phyloP scores from a whole-genome alignment of 2,329 filamentous ascomycete genomes.

The Epichloe brachyelytri region DNA sequence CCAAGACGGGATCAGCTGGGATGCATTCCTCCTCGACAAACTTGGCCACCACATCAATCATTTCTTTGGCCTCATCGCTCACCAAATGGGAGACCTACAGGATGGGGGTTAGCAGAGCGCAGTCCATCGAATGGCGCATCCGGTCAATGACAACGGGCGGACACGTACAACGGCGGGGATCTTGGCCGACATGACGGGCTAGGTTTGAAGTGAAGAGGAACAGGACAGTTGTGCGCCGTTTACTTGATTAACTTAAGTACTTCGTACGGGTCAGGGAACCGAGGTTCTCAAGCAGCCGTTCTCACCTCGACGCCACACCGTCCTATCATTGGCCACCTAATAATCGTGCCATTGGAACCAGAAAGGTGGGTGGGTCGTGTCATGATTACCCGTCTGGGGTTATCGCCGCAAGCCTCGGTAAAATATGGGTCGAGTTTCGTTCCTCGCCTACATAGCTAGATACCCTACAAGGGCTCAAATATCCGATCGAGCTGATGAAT shows the following conservation, averaged over 20 bases:
- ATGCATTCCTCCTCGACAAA: slow-evolving; percentile 96
- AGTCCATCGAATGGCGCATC: background rate
- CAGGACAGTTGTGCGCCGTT: no score
- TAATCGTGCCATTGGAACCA: no score
- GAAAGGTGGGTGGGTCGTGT: no score
- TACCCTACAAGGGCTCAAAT: no score
- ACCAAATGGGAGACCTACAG: slow-evolving; percentile 43
- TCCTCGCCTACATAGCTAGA: no score
- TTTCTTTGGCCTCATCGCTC: slow-evolving; percentile 73
- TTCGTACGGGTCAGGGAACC: background rate
- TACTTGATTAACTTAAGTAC: background rate
- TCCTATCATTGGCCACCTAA: background rate
- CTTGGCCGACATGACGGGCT: slow-evolving; percentile 17
- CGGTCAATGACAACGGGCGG: background rate
- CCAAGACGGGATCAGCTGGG: slow-evolving; percentile 67
- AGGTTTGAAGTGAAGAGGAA: background rate
- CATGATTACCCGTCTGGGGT: no score
- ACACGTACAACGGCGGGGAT: slow-evolving; percentile 21
- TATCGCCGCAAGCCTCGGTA: background rate
- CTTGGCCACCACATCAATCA: slow-evolving; percentile 77
- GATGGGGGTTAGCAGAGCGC: no score
- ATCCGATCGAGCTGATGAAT: no score
- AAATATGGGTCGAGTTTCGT: background rate
- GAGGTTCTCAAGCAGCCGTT: slow-evolving; percentile 3
- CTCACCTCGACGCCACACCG: background rate